These are phyloP conservation scores for Penicillium sp. DNA, from an alignment of 2,329 filamentous ascomycete genomes.

Conservation along the genomic window DNA sequence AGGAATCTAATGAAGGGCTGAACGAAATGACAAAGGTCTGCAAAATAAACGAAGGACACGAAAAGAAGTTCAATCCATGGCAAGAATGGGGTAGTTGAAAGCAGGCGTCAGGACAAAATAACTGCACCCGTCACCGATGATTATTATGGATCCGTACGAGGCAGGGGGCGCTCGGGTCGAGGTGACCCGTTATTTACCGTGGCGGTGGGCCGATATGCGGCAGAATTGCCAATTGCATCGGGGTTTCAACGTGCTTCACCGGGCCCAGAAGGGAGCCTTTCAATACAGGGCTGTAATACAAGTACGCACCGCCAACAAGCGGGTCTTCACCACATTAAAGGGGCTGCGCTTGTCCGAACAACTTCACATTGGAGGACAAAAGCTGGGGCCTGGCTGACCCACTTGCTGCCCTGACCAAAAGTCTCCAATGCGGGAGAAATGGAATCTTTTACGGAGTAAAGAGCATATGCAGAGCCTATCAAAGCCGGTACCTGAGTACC, in stretches of 20 bases:
- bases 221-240: conserved; percentile 3
- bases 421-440: neutral
- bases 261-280: neutral
- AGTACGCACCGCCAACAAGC: conserved; percentile 22
- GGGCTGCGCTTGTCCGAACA: conserved; percentile 8
- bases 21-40: conserved; percentile 1
- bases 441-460: neutral
- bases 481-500: no score
- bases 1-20: conserved; percentile 9
- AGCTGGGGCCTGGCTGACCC: neutral
- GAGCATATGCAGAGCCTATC: neutral
- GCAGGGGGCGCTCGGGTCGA: conserved; percentile 9
- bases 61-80: conserved; percentile 15
- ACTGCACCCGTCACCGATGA: conserved; percentile 13
- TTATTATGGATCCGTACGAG: conserved; percentile 17
- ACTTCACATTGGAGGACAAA: neutral
- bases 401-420: conserved; percentile 4
- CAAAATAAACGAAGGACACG: conserved; percentile 13
- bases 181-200: conserved; percentile 14
- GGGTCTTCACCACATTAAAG: conserved; percentile 19
- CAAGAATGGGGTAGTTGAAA: conserved; percentile 2
- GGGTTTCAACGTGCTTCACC: neutral
- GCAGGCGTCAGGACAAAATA: conserved; percentile 8
- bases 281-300: conserved; percentile 10
- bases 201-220: conserved; percentile 8